Evolutionary conservation across 805 yeast species (phyloP), one percentile per base, ranked within the genome.

Genomic region (Nakazawaea pomicola): DNA sequence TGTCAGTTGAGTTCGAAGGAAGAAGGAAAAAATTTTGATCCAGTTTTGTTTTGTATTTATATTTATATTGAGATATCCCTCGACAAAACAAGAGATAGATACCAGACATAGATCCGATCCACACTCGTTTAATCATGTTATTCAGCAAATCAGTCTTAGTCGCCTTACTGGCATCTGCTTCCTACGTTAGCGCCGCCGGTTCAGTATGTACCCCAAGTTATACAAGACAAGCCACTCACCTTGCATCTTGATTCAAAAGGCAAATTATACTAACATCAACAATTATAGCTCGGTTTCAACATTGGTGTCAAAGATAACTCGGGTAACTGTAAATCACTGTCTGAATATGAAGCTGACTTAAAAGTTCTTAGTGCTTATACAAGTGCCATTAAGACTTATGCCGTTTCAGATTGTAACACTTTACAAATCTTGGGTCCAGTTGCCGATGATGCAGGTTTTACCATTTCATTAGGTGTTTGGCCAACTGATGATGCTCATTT

Each of bases 371-470:
- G 76, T 39, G 52, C 68, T 35, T 77, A 84, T 67, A 65, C 93
- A 30, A 65, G 67, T 47, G 74, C 75, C 38, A 77, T 91, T 53
- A 86, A 90, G 65, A 84, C 91, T 29, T 91, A 88, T 61, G 93
- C 97, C 23, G 89, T 84, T 36, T 81, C 95, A n/a, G 95, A 87
- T 64, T 91, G 97, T 74, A 81, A 89, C 74, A 85, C 96, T 45
- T 72, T 91, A 57, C 76, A 83, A 66, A 70, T 70, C 56, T 68
- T 91, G 50, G 95, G 89, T 43, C 96, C 96, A 35, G 96, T 87
- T 47, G 88, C 86, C 41, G 90, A 82, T 57, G 67, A 68, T 44
- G 80, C 79, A 50, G 87, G 89, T 44, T 84, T 89, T 74, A 72
- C 78, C 53, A 61, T 85, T 33, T 76, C 87, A 61, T 68, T 87